These are phyloP conservation scores for Dimocarpus longan DNA, from an alignment of 345 rosid species.

Conservation along the genomic window DNA sequence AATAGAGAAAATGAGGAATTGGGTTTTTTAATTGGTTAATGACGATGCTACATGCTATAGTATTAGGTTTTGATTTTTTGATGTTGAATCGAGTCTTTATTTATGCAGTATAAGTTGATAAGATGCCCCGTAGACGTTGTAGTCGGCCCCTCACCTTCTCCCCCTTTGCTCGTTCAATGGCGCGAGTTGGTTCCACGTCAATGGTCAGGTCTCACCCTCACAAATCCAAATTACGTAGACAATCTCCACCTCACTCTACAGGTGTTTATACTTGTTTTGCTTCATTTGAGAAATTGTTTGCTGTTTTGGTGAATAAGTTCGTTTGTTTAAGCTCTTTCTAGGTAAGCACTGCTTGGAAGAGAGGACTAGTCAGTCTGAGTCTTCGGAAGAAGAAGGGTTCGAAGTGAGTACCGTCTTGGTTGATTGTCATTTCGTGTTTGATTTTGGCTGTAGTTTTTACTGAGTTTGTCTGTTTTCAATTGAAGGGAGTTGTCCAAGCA, in stretches of 20 bases:
- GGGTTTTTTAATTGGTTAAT: too few relatives aligned
- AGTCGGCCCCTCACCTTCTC: constrained; percentile 64
- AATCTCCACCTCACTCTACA: constrained; percentile 17
- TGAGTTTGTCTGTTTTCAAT: constrained; percentile 5
- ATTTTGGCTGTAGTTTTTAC: not conserved
- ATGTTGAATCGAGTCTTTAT: not conserved
- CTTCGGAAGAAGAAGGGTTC: constrained; percentile 65
- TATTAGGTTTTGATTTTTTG: not conserved
- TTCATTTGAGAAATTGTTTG: not conserved
- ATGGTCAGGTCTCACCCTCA: constrained; percentile 33
- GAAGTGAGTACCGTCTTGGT: constrained; percentile 40
- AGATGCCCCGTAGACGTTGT: constrained; percentile 51
- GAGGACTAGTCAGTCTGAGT: constrained; percentile 34
- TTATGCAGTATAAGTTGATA: constrained; percentile 22
- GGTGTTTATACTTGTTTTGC: not conserved
- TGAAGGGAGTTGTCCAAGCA: constrained; percentile 77
- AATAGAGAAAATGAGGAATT: too few relatives aligned
- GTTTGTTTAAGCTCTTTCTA: constrained; percentile 8
- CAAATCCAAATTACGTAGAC: constrained; percentile 21
- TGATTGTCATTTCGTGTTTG: not conserved
- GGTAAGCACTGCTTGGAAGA: constrained; percentile 27
- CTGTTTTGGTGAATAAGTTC: not conserved
- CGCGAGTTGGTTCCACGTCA: constrained; percentile 41
- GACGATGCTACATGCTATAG: too few relatives aligned
- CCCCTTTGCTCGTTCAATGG: constrained; percentile 67